Evolutionary conservation across 495 filamentous ascomycete genomes (phyloP).

Genomic region (Podospora pseudopauciseta): DNA sequence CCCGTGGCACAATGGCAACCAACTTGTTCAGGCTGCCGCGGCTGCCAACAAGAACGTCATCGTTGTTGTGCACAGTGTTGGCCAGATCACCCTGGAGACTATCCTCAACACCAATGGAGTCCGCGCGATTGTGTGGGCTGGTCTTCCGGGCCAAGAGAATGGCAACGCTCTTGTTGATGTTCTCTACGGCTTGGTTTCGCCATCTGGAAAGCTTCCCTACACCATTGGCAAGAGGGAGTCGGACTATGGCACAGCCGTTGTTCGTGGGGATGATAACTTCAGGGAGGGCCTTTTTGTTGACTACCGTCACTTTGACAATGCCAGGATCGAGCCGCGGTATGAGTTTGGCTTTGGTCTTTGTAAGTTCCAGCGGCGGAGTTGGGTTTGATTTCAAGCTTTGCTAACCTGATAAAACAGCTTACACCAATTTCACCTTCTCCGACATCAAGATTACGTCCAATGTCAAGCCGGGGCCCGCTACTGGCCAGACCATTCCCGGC

Average conservation of each 20-base stretch:
- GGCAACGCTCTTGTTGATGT: constrained; percentile 32
- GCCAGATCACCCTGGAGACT: constrained; percentile 77
- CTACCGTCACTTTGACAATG: constrained; percentile 71
- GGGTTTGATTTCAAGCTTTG: not conserved
- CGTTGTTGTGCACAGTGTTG: constrained; percentile 92
- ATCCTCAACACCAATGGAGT: constrained; percentile 75
- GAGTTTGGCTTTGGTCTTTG: constrained; percentile 76
- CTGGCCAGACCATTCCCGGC: constrained; percentile 36
- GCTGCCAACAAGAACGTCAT: constrained; percentile 63
- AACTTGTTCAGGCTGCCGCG: constrained; percentile 63
- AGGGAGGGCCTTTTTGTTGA: constrained; percentile 74
- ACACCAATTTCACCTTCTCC: constrained; percentile 69
- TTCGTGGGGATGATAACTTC: constrained; percentile 50
- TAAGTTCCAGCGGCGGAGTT: constrained; percentile 13
- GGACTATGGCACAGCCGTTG: constrained; percentile 54
- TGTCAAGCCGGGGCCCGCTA: not conserved
- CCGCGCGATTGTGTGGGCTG: constrained; percentile 31
- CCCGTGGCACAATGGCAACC: constrained; percentile 72
- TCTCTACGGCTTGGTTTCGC: constrained; percentile 41
- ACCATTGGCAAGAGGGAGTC: constrained; percentile 54
- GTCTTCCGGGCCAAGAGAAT: constrained; percentile 35
- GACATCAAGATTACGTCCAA: constrained; percentile 38
- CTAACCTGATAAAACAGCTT: constrained; percentile 32
- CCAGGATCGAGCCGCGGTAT: constrained; percentile 60
- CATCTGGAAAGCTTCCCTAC: constrained; percentile 67